These are phyloP conservation scores for Colletotrichum lini DNA, from an alignment of 2,329 filamentous ascomycete genomes.

Conservation along the genomic window DNA sequence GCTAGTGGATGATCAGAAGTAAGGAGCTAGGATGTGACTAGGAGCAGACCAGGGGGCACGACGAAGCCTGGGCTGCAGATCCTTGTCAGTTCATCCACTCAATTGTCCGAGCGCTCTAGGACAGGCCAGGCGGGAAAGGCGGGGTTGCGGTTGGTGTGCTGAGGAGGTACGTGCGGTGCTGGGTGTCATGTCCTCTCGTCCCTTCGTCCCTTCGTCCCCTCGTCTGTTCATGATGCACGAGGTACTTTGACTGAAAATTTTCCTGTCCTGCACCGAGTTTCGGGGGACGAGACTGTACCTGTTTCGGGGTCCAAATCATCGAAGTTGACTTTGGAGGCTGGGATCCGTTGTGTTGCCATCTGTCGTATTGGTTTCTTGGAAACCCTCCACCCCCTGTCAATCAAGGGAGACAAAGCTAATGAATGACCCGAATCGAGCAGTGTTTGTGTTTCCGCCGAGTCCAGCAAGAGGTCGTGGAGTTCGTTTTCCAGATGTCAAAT, in stretches of 20 bases:
- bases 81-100: constrained; percentile 20
- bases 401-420: constrained; percentile 12
- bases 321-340: neutral
- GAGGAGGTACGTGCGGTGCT: neutral
- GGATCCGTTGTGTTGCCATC: constrained; percentile 12
- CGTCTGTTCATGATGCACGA: neutral
- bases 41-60: neutral
- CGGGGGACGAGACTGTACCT: neutral
- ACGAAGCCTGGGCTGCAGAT: neutral
- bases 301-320: neutral
- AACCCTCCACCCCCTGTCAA: neutral
- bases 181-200: too few species aligned
- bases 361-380: neutral
- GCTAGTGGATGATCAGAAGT: constrained; percentile 22
- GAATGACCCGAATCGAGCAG: constrained; percentile 1
- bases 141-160: neutral
- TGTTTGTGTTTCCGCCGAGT: constrained; percentile 4
- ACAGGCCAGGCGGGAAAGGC: constrained; percentile 13
- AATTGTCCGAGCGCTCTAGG: constrained; percentile 28
- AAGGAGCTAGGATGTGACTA: constrained; percentile 14
- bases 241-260: neutral
- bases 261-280: constrained; percentile 2
- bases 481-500: constrained; percentile 6
- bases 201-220: neutral
- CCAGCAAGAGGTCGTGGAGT: constrained; percentile 1